phyloP scores from a whole-genome alignment of 768 basidiomycete genomes.

The Mycena capillaripes region DNA sequence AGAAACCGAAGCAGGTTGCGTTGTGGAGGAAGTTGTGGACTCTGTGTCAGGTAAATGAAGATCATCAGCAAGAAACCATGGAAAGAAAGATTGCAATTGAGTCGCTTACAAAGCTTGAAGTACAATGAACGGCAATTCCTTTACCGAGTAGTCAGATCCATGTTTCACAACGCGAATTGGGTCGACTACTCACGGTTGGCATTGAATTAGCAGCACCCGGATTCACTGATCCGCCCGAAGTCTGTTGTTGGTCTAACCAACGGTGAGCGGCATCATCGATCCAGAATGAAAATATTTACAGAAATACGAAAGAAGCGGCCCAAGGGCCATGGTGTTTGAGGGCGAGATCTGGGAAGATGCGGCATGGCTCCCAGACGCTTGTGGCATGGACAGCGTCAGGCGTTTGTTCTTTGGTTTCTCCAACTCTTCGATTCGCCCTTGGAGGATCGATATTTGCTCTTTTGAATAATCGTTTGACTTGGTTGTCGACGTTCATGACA shows the following conservation, averaged over 20 bases:
- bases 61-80: neutral
- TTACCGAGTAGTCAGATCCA: neutral
- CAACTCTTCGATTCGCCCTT: constrained; percentile 29
- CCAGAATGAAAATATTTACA: neutral
- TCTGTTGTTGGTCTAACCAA: constrained; percentile 28
- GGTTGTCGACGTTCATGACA: neutral
- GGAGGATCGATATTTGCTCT: constrained; percentile 34
- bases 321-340: constrained; percentile 21
- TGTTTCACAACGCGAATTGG: neutral
- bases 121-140: constrained; percentile 33
- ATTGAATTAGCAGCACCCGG: neutral
- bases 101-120: constrained; percentile 29
- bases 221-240: neutral
- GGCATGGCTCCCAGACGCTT: neutral
- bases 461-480: neutral
- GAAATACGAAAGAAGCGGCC: constrained; percentile 28
- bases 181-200: constrained; percentile 18
- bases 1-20: constrained; percentile 58
- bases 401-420: constrained; percentile 11
- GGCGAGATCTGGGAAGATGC: constrained; percentile 1
- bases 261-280: neutral
- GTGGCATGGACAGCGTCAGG: neutral
- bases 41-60: neutral
- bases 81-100: no score
- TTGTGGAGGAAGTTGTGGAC: constrained; percentile 52